Base-by-base conservation (phyloP, 495 filamentous ascomycete species). In the Penicillium parvum region DNA sequence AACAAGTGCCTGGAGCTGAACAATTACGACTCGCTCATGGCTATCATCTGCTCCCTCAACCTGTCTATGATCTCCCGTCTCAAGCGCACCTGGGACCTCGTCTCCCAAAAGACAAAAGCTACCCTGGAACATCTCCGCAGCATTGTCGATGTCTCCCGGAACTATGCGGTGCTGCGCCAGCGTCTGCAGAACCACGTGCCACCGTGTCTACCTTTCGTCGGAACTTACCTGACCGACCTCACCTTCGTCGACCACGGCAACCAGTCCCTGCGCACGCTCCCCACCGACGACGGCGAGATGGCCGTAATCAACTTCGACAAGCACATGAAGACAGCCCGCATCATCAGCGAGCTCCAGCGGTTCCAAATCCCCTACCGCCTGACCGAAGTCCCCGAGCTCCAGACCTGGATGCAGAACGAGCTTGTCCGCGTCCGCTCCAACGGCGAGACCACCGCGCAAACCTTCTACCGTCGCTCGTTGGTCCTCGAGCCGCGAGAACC, bases 221-320 rank as follows among this genome's bases (percentile, higher is more conserved):
- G 94, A 36, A 95, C 90, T 51, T 96, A 95, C 59, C 76, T 97
- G 27, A 97, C 94, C 5, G 94, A 88, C 57, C 66, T 81, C 34
- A 78, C 75, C 18, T 76, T 76, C 35, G 84, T 96, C 15, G 90
- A 99, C 58, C 86, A 88, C 45, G 94, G 94, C 44, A 99, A 99
- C 65, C 85, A 86, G 34, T 79, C 86, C 5, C 52, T 70, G 30
- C 57, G 72, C 47, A 53, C 64, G 58, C 52, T 80, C 44, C 55
- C 72, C 41, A 63, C 65, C 7, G 68, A 76, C 14, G 72, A 73
- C n/a, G 73, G 76, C 5, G 77, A 82, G 22, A 74, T 84, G 61
- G 75, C 78, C 0, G 87, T 96, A 12, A 90, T 99, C 75, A 99
- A 99, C 66, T 99, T 96, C 49, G 92, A 97, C 74, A 99, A 97